phyloP scores from a whole-genome alignment of 805 yeast species.

The Blastobotrys attinorum region DNA sequence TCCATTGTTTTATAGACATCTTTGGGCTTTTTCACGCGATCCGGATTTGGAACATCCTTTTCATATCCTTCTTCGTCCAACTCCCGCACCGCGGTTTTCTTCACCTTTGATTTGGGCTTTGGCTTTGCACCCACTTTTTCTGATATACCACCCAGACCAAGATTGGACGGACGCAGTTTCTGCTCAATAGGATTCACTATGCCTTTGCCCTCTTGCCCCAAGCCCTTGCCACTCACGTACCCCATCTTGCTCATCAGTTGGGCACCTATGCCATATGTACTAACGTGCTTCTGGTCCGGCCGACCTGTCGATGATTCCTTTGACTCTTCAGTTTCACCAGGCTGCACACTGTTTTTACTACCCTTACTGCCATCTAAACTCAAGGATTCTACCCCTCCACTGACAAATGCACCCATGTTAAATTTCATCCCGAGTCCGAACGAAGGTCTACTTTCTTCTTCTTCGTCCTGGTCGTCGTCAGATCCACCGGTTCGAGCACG shows the following conservation, averaged over 20 bases:
- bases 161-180: slow-evolving; percentile 52
- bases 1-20: slow-evolving; percentile 21
- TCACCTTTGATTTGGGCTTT: slow-evolving; percentile 13
- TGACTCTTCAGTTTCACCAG: too few species aligned
- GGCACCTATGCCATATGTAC: slow-evolving; percentile 78
- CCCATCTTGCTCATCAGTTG: slow-evolving; percentile 77
- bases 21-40: slow-evolving; percentile 9
- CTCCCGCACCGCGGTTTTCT: slow-evolving; percentile 2
- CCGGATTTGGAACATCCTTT: neutral
- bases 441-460: neutral
- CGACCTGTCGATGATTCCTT: neutral
- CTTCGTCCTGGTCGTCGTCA: neutral
- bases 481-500: neutral
- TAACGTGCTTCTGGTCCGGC: slow-evolving; percentile 1
- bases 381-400: slow-evolving; percentile 2
- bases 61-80: slow-evolving; percentile 9
- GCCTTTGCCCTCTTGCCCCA: slow-evolving; percentile 70
- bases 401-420: neutral
- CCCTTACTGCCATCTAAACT: neutral
- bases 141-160: slow-evolving; percentile 64
- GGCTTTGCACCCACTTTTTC: slow-evolving; percentile 28
- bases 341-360: neutral
- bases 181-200: slow-evolving; percentile 75
- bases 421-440: slow-evolving; percentile 1
- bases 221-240: slow-evolving; percentile 71